A percentile compares a stretch with the other conserved stretches of the same genome.
Conservation (phyloP, 1,139 yeast species). For the Saccharomyces hybrid region DNA sequence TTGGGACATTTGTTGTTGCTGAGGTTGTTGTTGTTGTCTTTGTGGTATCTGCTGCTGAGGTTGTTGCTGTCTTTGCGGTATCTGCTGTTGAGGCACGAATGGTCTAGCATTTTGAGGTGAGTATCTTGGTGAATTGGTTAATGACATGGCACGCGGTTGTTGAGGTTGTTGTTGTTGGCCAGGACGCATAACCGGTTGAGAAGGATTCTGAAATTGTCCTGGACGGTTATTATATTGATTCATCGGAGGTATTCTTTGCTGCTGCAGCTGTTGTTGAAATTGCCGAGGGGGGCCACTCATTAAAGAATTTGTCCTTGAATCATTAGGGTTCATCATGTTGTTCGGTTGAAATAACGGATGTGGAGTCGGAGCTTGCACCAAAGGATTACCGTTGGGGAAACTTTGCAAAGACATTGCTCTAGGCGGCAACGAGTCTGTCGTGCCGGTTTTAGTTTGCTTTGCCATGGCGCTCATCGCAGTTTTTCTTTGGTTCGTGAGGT, state of each 20-base stretch:
- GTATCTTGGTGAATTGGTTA: background rate
- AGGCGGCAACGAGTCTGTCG: slow-evolving; percentile 26
- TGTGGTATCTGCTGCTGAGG: slow-evolving; percentile 2
- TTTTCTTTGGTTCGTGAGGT: slow-evolving; percentile 61
- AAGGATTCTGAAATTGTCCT: background rate
- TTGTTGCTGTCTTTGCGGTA: slow-evolving; percentile 1
- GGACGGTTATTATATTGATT: background rate
- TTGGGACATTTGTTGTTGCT: slow-evolving; percentile 1
- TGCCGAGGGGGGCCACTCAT: slow-evolving; percentile 18
- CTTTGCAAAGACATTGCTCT: slow-evolving; percentile 54
- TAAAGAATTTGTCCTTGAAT: slow-evolving; percentile 22
- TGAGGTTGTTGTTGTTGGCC: background rate
- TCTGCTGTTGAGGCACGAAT: background rate
- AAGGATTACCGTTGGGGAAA: slow-evolving; percentile 17
- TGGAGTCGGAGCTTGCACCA: slow-evolving; percentile 4
- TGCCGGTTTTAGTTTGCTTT: slow-evolving; percentile 23
- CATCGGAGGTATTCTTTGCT: background rate
- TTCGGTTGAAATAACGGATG: background rate
- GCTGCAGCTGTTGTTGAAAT: slow-evolving; percentile 6
- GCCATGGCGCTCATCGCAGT: slow-evolving; percentile 44
- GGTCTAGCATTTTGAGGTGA: background rate
- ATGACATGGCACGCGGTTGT: background rate
- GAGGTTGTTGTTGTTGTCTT: slow-evolving; percentile 3
- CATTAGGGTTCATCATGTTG: slow-evolving; percentile 1
- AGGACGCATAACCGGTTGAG: background rate